A percentile compares a stretch with the other conserved stretches of the same genome.
Evolutionary conservation across 208 protist species (phyloP).

Genomic region (Acanthamoeba sp.): DNA sequence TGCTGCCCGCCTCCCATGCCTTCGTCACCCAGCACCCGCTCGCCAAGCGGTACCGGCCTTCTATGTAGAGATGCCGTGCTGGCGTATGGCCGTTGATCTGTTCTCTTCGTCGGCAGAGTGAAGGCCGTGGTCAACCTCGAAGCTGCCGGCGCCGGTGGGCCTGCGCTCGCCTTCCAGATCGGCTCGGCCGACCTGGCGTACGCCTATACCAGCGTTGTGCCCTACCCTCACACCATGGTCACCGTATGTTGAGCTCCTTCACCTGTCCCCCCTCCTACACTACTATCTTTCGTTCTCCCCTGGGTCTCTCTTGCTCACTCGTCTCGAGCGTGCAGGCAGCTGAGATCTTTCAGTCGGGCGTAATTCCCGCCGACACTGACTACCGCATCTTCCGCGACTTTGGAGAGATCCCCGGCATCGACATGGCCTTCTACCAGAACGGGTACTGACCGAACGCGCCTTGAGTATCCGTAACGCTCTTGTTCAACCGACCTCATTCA

Average conservation of each 20-base stretch:
- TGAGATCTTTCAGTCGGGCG: conserved; percentile 79
- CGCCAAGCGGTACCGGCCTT: conserved; percentile 52
- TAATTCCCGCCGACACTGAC: conserved; percentile 81
- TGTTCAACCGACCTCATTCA: neutral
- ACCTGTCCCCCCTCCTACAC: neutral
- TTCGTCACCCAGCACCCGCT: conserved; percentile 81
- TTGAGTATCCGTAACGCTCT: neutral
- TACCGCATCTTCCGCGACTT: conserved; percentile 83
- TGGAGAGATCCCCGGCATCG: conserved; percentile 78
- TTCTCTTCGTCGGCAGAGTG: neutral
- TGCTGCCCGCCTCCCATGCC: conserved; percentile 77
- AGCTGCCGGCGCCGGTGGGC: conserved; percentile 74
- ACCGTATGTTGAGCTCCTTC: neutral
- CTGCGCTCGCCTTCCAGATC: conserved; percentile 76
- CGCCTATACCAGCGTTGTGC: conserved; percentile 56
- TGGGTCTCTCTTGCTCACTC: neutral
- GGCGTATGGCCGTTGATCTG: too few species aligned
- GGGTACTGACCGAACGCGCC: neutral
- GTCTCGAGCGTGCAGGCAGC: neutral
- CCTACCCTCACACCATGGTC: conserved; percentile 74
- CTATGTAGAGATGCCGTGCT: too few species aligned
- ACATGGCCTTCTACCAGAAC: conserved; percentile 77
- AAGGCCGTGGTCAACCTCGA: conserved; percentile 80
- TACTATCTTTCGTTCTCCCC: too few species aligned
- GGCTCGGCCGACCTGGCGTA: conserved; percentile 61